phyloP scores from a whole-genome alignment of 2,329 filamentous ascomycete genomes.

The Dactylellina parvicollis region DNA sequence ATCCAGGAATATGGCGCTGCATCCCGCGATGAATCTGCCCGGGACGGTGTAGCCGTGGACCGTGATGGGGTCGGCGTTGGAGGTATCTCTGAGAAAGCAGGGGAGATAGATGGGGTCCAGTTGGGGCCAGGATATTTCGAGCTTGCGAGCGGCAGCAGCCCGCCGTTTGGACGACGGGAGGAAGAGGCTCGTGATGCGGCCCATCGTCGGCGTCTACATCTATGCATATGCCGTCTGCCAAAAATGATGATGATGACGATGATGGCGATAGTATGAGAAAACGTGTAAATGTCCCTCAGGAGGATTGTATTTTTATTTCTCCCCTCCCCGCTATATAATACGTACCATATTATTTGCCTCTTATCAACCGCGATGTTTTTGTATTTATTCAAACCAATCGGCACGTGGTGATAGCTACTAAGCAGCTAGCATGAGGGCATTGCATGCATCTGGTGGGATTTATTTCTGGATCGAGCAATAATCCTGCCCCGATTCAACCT shows the following conservation, averaged over 20 bases:
- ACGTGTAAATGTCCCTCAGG: too few species aligned
- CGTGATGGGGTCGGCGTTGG: conserved; percentile 4
- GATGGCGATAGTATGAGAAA: too few species aligned
- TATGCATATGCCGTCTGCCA: not conserved
- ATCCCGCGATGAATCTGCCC: conserved; percentile 13
- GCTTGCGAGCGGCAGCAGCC: not conserved
- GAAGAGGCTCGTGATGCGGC: conserved; percentile 6
- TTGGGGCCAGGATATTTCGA: conserved; percentile 22
- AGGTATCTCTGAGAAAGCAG: conserved; percentile 1
- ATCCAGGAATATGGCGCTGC: conserved; percentile 27
- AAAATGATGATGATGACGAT: not conserved
- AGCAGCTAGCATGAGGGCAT: too few species aligned
- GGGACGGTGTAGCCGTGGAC: conserved; percentile 40
- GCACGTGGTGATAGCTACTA: not conserved
- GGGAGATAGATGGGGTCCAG: conserved; percentile 14
- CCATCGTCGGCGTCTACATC: not conserved
- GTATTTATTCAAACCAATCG: not conserved
- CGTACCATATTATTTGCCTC: not conserved
- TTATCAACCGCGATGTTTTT: not conserved
- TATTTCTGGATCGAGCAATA: not conserved
- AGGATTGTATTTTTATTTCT: too few species aligned
- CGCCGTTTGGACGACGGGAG: conserved; percentile 7
- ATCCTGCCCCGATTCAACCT: conserved; percentile 3
- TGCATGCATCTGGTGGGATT: not conserved
- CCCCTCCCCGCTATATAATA: too few species aligned